phyloP scores from a whole-genome alignment of 2,329 filamentous ascomycete genomes.

The Aspergillus sp. region DNA sequence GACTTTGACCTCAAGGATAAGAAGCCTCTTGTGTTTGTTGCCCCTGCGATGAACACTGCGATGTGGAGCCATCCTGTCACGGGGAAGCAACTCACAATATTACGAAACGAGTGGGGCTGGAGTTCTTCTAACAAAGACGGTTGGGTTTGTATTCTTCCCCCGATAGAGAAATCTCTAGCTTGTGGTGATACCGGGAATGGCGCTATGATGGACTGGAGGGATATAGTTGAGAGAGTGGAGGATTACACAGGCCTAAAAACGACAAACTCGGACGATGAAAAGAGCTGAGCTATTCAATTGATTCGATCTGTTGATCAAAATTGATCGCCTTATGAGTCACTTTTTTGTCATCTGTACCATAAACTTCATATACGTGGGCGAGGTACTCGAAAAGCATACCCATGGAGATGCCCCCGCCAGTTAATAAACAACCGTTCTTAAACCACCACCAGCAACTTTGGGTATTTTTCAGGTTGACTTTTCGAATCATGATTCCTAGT shows the following conservation, averaged over 20 bases:
- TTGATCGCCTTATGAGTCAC: background rate
- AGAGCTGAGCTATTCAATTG: background rate
- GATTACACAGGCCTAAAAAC: constrained; percentile 26
- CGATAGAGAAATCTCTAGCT: constrained; percentile 74
- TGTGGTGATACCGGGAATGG: constrained; percentile 82
- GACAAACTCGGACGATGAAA: background rate
- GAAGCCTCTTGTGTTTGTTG: constrained; percentile 71
- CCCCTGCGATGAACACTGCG: constrained; percentile 81
- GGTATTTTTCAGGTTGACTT: constrained; percentile 57
- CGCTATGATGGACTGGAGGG: constrained; percentile 78
- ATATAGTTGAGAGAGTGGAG: constrained; percentile 69
- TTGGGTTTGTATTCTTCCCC: constrained; percentile 71
- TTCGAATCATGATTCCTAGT: constrained; percentile 60
- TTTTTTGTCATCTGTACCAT: constrained; percentile 17
- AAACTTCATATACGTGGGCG: constrained; percentile 28
- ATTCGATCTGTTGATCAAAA: background rate
- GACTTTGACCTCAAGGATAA: constrained; percentile 41
- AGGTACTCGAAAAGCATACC: constrained; percentile 58
- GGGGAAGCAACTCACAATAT: constrained; percentile 64
- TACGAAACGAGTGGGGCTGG: constrained; percentile 74
- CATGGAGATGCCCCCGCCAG: constrained; percentile 58
- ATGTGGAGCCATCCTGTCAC: constrained; percentile 92
- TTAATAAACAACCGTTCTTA: constrained; percentile 61
- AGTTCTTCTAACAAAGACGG: constrained; percentile 36
- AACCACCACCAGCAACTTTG: constrained; percentile 66